Base-by-base conservation (phyloP, 2,329 filamentous ascomycete genomes). In the Dactylonectria estremocensis region DNA sequence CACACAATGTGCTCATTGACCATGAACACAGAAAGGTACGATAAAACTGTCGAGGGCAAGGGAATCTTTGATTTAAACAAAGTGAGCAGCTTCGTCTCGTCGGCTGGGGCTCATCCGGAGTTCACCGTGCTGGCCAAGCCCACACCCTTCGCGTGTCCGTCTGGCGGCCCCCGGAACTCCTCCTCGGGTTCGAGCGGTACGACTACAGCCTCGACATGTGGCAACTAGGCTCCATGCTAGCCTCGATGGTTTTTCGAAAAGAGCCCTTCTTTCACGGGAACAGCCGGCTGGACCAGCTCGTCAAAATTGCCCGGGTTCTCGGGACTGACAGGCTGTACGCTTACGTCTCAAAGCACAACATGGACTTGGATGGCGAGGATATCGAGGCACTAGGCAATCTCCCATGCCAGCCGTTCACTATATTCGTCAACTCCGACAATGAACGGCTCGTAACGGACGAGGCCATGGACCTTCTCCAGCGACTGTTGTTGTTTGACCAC, bases 131-230 rank as follows among this genome's bases (percentile, higher is more conserved):
- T 37, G 10, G 35, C 35, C 35, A 37, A 37, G 35, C 4, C 35
- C 8, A 37, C 13, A 37, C 35, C 35, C 35, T 37, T 37, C 61
- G 54, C 18, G 37, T 64, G 11, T 58, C 61, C 14, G 1, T 59
- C 81, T 98, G 98, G 85, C 98, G 98, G 84, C 95, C 95, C 6
- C 95, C 96, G 0, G 93, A 99, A 80, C 85, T 98, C 59, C 89
- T 99, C 1, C 95, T 98, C 50, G 95, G 98, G 76, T 98, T 95
- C 84, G 95, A 98, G 79, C 95, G 97, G 82, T 98, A 98, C 83
- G 95, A 98, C 83, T 98, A 97, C 85, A 97, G 95, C 63, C 87
- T 99, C 57, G 96, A 99, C 80, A 98, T 99, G 95, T 99, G 96
- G 96, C 97, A 94, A 61, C 85, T 98, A 35, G 96, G 96, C 24